A percentile compares a stretch with the other conserved stretches of the same genome.
phyloP scores from a whole-genome alignment of 1,284 basidiomycete genomes.

The Pulveroboletus sp. region DNA sequence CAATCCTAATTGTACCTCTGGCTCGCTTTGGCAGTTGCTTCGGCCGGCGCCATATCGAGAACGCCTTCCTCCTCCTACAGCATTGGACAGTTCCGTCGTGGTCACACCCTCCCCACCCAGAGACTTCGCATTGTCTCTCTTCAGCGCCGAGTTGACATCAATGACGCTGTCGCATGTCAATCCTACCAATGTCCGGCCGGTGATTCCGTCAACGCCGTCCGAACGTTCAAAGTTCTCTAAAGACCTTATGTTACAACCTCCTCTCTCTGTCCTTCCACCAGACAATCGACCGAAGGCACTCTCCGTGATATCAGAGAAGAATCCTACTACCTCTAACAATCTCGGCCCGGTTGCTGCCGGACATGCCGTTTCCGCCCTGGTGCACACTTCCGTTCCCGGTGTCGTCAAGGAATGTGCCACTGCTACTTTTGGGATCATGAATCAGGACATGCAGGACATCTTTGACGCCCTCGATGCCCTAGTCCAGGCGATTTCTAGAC shows the following conservation, averaged over 20 bases:
- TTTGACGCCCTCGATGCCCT: slow-evolving; percentile 64
- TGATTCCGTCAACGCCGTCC: slow-evolving; percentile 33
- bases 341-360: slow-evolving; percentile 13
- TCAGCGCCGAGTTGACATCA: slow-evolving; percentile 38
- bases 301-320: slow-evolving; percentile 29
- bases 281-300: slow-evolving; percentile 36
- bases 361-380: slow-evolving; percentile 36
- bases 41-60: slow-evolving; percentile 42
- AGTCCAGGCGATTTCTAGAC: slow-evolving; percentile 46
- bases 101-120: slow-evolving; percentile 49
- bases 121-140: slow-evolving; percentile 58
- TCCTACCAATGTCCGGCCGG: slow-evolving; percentile 25
- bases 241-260: slow-evolving; percentile 44
- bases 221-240: slow-evolving; percentile 38
- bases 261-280: slow-evolving; percentile 29
- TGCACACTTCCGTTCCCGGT: slow-evolving; percentile 28
- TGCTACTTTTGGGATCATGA: slow-evolving; percentile 44
- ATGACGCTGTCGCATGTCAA: slow-evolving; percentile 20
- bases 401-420: slow-evolving; percentile 52
- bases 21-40: slow-evolving; percentile 34
- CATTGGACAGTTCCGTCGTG: slow-evolving; percentile 29
- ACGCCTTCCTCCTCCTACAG: slow-evolving; percentile 36
- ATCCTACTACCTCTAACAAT: slow-evolving; percentile 5
- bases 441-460: slow-evolving; percentile 57
- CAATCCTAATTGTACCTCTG: slow-evolving; percentile 23